A percentile compares a stretch with the other conserved stretches of the same genome.
These are phyloP conservation scores for Penicillium aurantiogriseum DNA, from an alignment of 2,329 filamentous ascomycete genomes.

Conservation along the genomic window DNA sequence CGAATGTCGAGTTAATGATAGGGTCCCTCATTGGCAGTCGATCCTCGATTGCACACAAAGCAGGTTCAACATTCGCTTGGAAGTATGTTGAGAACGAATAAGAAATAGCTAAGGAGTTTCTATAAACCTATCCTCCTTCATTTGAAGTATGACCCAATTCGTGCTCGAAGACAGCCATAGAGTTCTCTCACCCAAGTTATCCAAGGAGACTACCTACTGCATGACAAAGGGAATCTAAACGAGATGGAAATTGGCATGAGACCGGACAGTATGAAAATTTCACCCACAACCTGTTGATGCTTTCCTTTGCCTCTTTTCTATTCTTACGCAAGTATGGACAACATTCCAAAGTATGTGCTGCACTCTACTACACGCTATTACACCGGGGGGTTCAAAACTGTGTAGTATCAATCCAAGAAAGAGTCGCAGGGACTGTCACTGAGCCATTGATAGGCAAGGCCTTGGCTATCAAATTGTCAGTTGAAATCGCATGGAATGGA, in stretches of 20 bases:
- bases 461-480: not conserved
- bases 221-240: too few species aligned
- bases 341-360: too few species aligned
- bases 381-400: not conserved
- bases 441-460: not conserved
- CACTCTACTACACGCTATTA: not conserved
- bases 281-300: too few species aligned
- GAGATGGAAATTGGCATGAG: too few species aligned
- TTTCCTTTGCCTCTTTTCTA: too few species aligned
- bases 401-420: not conserved
- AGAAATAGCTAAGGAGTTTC: not conserved
- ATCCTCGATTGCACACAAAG: not conserved
- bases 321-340: too few species aligned
- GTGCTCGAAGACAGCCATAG: too few species aligned
- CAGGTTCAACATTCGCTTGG: not conserved
- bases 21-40: not conserved
- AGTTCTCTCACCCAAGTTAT: too few species aligned
- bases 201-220: too few species aligned
- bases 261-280: too few species aligned
- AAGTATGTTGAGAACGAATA: not conserved
- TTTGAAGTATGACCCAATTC: not conserved
- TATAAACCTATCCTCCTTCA: not conserved
- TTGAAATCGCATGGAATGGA: not conserved
- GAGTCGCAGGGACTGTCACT: not conserved
- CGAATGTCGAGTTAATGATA: not conserved